Percentiles rank a stretch among this genome's conserved stretches.
Evolutionary conservation across 1,139 yeast species (phyloP).

Genomic region (Diutina sp.): DNA sequence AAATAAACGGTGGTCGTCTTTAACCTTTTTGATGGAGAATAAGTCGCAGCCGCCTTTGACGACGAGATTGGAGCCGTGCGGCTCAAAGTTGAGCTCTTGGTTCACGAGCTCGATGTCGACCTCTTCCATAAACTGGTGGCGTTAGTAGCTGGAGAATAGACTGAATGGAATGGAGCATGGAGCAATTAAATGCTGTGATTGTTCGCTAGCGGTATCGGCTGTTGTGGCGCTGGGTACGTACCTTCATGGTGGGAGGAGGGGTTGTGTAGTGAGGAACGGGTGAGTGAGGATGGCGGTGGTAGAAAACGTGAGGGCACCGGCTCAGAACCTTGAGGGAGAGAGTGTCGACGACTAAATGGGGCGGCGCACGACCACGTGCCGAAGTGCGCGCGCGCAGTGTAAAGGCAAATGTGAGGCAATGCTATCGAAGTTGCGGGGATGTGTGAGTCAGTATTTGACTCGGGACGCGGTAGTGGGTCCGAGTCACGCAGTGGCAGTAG

Average conservation of each 20-base stretch:
- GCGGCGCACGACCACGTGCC: neutral
- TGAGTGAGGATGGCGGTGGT: neutral
- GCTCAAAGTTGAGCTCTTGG: constrained; percentile 76
- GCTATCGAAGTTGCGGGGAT: neutral
- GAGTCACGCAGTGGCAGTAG: too few species aligned
- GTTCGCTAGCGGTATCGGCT: neutral
- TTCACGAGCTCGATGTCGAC: constrained; percentile 83
- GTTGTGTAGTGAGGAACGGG: neutral
- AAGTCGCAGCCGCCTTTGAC: constrained; percentile 81
- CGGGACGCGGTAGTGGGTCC: neutral
- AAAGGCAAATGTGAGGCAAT: neutral
- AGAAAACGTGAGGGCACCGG: neutral
- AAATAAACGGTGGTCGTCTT: constrained; percentile 78
- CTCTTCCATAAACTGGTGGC: constrained; percentile 71
- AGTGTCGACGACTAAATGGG: neutral
- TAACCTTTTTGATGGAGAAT: constrained; percentile 88
- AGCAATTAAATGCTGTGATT: too few species aligned
- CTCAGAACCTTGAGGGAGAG: neutral
- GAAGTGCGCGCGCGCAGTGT: neutral
- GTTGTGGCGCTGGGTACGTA: neutral
- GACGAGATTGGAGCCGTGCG: constrained; percentile 72
- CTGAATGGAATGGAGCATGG: too few species aligned
- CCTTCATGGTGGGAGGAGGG: neutral
- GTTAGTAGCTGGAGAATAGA: neutral
- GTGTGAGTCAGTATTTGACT: neutral